Percentiles rank a stretch among this genome's conserved stretches.
Conservation (phyloP, 768 basidiomycete genomes). For the Coprinopsis sp. region DNA sequence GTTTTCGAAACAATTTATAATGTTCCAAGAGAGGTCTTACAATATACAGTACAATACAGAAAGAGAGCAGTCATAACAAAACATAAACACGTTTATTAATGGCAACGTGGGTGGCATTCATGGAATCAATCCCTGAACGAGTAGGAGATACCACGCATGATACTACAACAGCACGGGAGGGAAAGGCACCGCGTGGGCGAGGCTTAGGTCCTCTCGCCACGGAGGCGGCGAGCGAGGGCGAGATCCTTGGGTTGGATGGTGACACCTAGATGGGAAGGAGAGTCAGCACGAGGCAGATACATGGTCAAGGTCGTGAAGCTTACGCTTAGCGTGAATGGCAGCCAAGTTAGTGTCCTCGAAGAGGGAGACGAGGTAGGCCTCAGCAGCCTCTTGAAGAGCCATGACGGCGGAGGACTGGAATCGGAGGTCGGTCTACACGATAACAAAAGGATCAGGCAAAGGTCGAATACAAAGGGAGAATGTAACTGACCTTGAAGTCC, state of each 20-base stretch:
- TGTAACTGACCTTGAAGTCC: slow-evolving; percentile 76
- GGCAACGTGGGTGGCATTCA: background rate
- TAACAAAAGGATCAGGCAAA: slow-evolving; percentile 4
- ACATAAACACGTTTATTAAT: background rate
- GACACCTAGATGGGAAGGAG: slow-evolving; percentile 33
- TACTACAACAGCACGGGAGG: background rate
- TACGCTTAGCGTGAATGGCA: slow-evolving; percentile 83
- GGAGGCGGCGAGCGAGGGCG: slow-evolving; percentile 79
- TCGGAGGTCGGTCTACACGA: slow-evolving; percentile 74
- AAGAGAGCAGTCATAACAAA: background rate
- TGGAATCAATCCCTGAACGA: background rate
- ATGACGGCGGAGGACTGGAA: slow-evolving; percentile 96
- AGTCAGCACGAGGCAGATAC: slow-evolving; percentile 7
- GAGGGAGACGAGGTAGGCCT: slow-evolving; percentile 83
- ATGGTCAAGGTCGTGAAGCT: background rate
- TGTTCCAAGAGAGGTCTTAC: background rate
- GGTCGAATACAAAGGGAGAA: background rate
- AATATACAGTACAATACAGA: background rate
- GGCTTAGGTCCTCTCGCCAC: slow-evolving; percentile 75
- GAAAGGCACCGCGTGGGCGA: background rate
- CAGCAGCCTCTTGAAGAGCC: slow-evolving; percentile 90
- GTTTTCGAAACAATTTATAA: background rate
- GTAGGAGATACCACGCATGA: background rate
- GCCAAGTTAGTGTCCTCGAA: slow-evolving; percentile 91
- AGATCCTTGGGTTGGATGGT: slow-evolving; percentile 86